These are phyloP conservation scores for Lactarius tabidus DNA, from an alignment of 768 basidiomycete species.

Conservation along the genomic window DNA sequence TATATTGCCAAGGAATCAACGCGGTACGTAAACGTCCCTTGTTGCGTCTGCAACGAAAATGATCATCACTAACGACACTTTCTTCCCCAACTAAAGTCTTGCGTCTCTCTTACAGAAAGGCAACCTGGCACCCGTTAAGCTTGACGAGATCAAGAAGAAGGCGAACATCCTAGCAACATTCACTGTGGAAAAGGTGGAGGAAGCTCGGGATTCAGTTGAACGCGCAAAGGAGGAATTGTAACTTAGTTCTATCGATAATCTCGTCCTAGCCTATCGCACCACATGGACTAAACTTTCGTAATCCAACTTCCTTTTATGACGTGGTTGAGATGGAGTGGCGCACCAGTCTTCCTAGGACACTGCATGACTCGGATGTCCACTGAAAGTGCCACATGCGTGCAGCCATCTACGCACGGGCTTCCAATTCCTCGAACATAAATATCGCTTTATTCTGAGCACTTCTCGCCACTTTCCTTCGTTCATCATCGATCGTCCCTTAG, in stretches of 20 bases:
- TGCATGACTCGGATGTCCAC: neutral
- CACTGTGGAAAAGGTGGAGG: slow-evolving; percentile 32
- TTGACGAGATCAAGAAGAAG: slow-evolving; percentile 93
- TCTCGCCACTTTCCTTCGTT: neutral
- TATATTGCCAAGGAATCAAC: slow-evolving; percentile 85
- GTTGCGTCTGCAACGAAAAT: slow-evolving; percentile 21
- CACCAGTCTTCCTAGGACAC: neutral
- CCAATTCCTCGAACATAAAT: neutral
- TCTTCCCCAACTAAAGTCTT: slow-evolving; percentile 44
- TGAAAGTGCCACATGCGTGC: neutral
- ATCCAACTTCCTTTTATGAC: neutral
- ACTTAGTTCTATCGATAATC: neutral
- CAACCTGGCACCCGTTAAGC: slow-evolving; percentile 67
- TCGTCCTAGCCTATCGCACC: slow-evolving; percentile 1
- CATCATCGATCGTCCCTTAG: neutral
- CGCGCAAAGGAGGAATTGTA: slow-evolving; percentile 27
- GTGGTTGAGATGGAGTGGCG: neutral
- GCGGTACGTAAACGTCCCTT: slow-evolving; percentile 50
- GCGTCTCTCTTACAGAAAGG: slow-evolving; percentile 74
- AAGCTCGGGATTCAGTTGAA: slow-evolving; percentile 29
- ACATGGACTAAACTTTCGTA: neutral
- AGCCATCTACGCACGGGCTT: neutral
- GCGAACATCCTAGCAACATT: slow-evolving; percentile 79
- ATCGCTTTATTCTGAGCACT: neutral
- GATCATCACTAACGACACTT: slow-evolving; percentile 21